Evolutionary conservation across 768 basidiomycete species (phyloP), one percentile per base, ranked within the genome.

Genomic region (Lactarius evosmus): DNA sequence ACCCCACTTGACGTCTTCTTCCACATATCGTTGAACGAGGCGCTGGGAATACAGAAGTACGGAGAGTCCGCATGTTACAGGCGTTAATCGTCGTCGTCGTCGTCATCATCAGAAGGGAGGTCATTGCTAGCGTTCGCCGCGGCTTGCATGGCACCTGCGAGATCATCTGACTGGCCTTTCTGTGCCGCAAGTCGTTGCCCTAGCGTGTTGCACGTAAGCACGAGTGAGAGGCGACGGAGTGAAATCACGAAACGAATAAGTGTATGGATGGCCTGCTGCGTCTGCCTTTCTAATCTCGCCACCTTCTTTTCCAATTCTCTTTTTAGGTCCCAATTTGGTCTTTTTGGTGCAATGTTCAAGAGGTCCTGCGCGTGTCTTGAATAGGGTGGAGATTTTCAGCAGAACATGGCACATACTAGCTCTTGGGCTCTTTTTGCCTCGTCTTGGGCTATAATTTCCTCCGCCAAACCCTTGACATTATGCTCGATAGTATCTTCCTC

Each of bases 281-380:
- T 97, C 76, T 86, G 88, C 69, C 92, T 78, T 71, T 97, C 95
- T n/a, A 98, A 79, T 72, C 87, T 95, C 8, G 87, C 83, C 53
- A 94, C 75, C 73, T 92, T 94, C 78, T 89, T 93, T 62, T 95
- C 92, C 77, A 95, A 86, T 70, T 98, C 94, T 62, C 94, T 85
- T 74, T 95, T 95, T 70, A 97, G 79, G 74, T 96, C 94, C 95
- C 94, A 96, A 75, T 96, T 98, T 11, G 93, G 88, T 53, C 95
- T 84, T 81, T 95, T 98, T 4, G 97, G 97, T 27, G 95, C 95
- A 69, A 99, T 98, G 72, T 97, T 98, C 74, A 97, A 92, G 51
- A 97, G 80, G 73, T 96, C 93, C 95, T 96, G 71, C 34, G 74
- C 44, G 63, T 32, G 58, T 46, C 52, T 38, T 59, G 36, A 51